phyloP scores from a whole-genome alignment of 305 asterid genomes.

The Solanum chacoense region DNA sequence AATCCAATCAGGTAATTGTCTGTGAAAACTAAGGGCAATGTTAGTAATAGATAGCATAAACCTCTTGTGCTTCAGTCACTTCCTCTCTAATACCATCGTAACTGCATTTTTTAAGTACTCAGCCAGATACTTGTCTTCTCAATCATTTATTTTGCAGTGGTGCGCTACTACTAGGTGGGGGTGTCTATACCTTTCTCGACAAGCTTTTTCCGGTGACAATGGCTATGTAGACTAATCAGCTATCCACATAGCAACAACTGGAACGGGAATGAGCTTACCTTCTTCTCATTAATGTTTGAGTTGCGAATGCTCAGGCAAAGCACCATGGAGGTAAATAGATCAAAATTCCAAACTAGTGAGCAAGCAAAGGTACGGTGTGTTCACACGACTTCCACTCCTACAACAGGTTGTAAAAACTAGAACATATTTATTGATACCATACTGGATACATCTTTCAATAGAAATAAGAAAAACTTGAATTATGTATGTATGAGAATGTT shows the following conservation, averaged over 20 bases:
- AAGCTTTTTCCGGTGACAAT: conserved; percentile 48
- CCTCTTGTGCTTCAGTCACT: not conserved
- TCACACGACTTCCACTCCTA: not conserved
- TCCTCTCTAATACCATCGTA: not conserved
- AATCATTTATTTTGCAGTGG: conserved; percentile 38
- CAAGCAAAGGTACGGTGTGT: not conserved
- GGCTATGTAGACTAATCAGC: conserved; percentile 29
- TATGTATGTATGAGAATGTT: not conserved
- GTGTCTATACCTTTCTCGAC: conserved; percentile 64
- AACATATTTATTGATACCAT: not conserved
- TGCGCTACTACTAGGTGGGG: conserved; percentile 82
- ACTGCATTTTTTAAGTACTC: not conserved
- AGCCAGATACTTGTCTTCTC: not conserved
- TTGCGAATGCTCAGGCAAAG: not conserved
- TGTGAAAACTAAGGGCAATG: not conserved
- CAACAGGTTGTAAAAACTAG: not conserved
- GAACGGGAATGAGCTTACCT: not conserved
- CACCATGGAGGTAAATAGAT: not conserved
- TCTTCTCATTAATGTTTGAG: not conserved
- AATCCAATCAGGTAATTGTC: conserved; percentile 56
- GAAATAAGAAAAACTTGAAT: not conserved
- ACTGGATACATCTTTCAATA: not conserved
- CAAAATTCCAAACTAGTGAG: not conserved
- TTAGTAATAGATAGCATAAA: not conserved
- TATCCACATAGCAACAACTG: not conserved